A percentile compares a stretch with the other conserved stretches of the same genome.
Evolutionary conservation across 2,329 filamentous ascomycete genomes (phyloP).

Genomic region (Aspergillus novofumigatus): DNA sequence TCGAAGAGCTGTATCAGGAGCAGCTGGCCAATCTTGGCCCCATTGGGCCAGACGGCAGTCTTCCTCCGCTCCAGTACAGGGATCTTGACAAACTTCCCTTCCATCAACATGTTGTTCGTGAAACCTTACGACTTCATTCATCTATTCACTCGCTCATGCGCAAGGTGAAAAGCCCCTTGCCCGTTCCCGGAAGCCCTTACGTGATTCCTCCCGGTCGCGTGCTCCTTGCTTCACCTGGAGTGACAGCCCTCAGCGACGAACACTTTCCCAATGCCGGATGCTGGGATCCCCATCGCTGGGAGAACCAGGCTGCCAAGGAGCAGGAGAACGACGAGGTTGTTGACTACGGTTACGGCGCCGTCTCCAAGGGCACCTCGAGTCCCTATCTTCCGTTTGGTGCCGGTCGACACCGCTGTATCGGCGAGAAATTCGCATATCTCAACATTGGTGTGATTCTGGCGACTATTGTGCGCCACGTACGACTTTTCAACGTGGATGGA

Average conservation of each 20-base stretch:
- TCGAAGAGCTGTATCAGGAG: slow-evolving; percentile 67
- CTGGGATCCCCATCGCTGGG: slow-evolving; percentile 63
- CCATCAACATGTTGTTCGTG: slow-evolving; percentile 62
- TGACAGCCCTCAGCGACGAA: slow-evolving; percentile 53
- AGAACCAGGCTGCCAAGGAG: slow-evolving; percentile 35
- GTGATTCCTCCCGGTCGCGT: slow-evolving; percentile 73
- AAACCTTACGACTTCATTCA: slow-evolving; percentile 66
- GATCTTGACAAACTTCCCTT: slow-evolving; percentile 59
- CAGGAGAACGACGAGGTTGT: slow-evolving; percentile 52
- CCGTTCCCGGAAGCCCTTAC: slow-evolving; percentile 54
- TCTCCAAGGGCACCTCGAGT: slow-evolving; percentile 57
- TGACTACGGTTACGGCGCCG: slow-evolving; percentile 59
- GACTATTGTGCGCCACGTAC: slow-evolving; percentile 59
- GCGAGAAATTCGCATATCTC: slow-evolving; percentile 71
- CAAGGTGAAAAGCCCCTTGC: slow-evolving; percentile 64
- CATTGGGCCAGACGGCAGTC: slow-evolving; percentile 29
- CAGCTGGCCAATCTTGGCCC: slow-evolving; percentile 52
- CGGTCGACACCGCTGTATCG: slow-evolving; percentile 69
- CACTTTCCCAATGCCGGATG: slow-evolving; percentile 57
- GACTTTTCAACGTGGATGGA: slow-evolving; percentile 55
- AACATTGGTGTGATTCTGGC: slow-evolving; percentile 64
- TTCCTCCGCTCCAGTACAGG: slow-evolving; percentile 56
- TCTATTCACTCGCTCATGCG: slow-evolving; percentile 72
- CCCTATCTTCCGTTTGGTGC: slow-evolving; percentile 71
- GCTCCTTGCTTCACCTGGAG: slow-evolving; percentile 77